Evolutionary conservation across 768 basidiomycete species (phyloP).

Genomic region (Chalciporus piperatus): DNA sequence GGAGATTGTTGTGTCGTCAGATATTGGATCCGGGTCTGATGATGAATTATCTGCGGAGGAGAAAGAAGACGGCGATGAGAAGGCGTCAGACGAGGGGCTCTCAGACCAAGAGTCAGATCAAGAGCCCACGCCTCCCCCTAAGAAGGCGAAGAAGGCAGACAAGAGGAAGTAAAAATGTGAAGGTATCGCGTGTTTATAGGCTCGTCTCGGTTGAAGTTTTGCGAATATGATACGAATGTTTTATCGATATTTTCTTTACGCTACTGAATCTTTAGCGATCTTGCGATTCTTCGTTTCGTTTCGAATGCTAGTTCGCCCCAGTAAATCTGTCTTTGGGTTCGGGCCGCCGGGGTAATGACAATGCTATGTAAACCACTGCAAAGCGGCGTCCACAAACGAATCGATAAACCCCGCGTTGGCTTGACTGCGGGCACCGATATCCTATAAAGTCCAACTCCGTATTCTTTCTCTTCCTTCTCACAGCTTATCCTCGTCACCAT

Average conservation of each 20-base stretch:
- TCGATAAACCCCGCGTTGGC: constrained; percentile 13
- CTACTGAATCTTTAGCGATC: constrained; percentile 9
- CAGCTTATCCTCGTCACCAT: constrained; percentile 29
- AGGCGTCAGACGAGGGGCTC: constrained; percentile 20
- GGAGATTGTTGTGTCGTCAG: constrained; percentile 24
- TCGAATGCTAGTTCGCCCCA: not conserved
- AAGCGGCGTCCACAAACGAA: constrained; percentile 30
- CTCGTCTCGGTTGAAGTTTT: constrained; percentile 5
- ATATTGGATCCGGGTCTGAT: constrained; percentile 33
- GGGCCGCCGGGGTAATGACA: constrained; percentile 10
- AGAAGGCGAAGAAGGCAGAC: constrained; percentile 28
- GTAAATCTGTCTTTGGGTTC: constrained; percentile 7
- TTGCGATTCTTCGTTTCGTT: not conserved
- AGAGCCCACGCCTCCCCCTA: constrained; percentile 29
- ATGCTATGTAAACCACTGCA: constrained; percentile 29
- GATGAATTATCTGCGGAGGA: constrained; percentile 28
- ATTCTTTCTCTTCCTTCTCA: constrained; percentile 21
- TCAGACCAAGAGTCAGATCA: constrained; percentile 29
- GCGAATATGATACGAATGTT: constrained; percentile 25
- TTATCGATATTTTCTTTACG: constrained; percentile 28
- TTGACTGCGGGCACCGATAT: constrained; percentile 9
- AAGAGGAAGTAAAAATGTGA: constrained; percentile 22
- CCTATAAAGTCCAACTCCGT: constrained; percentile 23
- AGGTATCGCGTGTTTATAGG: constrained; percentile 3
- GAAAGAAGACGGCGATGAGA: constrained; percentile 14